Evolutionary conservation across 257 asterid species (phyloP).

Genomic region (Rehmannia glutinosa): DNA sequence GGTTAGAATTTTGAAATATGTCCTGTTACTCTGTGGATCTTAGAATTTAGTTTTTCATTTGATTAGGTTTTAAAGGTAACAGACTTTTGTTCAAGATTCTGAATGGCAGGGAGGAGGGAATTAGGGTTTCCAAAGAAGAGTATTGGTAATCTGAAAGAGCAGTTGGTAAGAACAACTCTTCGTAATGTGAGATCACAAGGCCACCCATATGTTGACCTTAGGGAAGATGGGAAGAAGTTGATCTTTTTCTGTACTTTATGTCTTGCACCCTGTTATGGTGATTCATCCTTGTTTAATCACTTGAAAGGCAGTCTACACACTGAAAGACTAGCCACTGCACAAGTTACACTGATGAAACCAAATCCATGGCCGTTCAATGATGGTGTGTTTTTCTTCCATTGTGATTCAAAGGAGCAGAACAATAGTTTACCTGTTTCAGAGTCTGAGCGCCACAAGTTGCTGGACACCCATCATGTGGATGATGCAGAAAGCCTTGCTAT

Average conservation of each 20-base stretch:
- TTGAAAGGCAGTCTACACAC: conserved; percentile 73
- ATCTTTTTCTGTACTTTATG: conserved; percentile 84
- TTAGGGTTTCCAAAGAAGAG: conserved; percentile 40
- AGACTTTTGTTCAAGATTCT: conserved; percentile 1
- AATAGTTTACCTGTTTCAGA: conserved; percentile 16
- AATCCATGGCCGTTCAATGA: conserved; percentile 95
- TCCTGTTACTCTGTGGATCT: background rate
- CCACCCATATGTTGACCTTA: conserved; percentile 78
- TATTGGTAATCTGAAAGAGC: conserved; percentile 61
- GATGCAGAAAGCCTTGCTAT: conserved; percentile 47
- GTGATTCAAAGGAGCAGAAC: conserved; percentile 35
- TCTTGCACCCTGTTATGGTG: conserved; percentile 76
- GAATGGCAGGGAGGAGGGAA: conserved; percentile 52
- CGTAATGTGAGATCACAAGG: conserved; percentile 72
- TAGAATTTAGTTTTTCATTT: conserved; percentile 21
- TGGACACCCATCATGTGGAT: conserved; percentile 24
- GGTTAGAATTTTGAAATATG: background rate
- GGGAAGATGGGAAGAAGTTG: conserved; percentile 84
- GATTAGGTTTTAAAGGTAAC: conserved; percentile 6
- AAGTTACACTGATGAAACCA: conserved; percentile 68
- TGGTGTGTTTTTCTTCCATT: conserved; percentile 75
- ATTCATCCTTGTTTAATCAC: conserved; percentile 57
- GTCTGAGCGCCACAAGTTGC: conserved; percentile 20
- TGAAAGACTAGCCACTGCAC: conserved; percentile 65
- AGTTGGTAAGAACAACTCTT: conserved; percentile 56